phyloP scores from a whole-genome alignment of 352 stramenopile species.

The Aphanomyces invadans region DNA sequence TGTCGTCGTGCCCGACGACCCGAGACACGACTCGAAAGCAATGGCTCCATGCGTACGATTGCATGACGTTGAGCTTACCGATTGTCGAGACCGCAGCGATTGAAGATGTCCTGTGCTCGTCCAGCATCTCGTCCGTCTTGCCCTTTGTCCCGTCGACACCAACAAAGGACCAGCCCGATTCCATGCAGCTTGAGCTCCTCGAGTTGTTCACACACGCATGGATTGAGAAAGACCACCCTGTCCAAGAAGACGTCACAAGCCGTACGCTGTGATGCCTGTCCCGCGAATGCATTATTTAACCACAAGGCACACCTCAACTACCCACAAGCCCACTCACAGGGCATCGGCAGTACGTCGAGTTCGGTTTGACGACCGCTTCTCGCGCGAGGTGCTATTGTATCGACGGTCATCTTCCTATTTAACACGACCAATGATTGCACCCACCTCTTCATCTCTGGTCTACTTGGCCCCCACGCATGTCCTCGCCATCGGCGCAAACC shows the following conservation, averaged over 20 bases:
- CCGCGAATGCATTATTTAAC: not conserved
- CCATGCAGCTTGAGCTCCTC: conserved; percentile 18
- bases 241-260: not conserved
- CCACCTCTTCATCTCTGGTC: too few relatives aligned
- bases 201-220: conserved; percentile 1
- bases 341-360: too few relatives aligned
- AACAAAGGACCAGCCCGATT: not conserved
- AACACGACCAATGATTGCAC: not conserved
- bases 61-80: not conserved
- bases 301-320: too few relatives aligned
- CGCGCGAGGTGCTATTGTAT: too few relatives aligned
- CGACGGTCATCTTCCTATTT: not conserved
- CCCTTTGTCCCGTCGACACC: not conserved
- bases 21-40: not conserved
- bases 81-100: not conserved
- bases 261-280: not conserved
- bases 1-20: not conserved
- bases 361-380: too few relatives aligned
- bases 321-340: too few relatives aligned
- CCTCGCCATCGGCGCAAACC: too few relatives aligned
- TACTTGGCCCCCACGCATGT: too few relatives aligned
- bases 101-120: not conserved
- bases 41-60: conserved; percentile 19
- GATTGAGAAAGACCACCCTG: not conserved
- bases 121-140: conserved; percentile 1